Evolutionary conservation across 1,284 basidiomycete genomes (phyloP), one percentile per base, ranked within the genome.

Genomic region (Rhodotorula sp.): DNA sequence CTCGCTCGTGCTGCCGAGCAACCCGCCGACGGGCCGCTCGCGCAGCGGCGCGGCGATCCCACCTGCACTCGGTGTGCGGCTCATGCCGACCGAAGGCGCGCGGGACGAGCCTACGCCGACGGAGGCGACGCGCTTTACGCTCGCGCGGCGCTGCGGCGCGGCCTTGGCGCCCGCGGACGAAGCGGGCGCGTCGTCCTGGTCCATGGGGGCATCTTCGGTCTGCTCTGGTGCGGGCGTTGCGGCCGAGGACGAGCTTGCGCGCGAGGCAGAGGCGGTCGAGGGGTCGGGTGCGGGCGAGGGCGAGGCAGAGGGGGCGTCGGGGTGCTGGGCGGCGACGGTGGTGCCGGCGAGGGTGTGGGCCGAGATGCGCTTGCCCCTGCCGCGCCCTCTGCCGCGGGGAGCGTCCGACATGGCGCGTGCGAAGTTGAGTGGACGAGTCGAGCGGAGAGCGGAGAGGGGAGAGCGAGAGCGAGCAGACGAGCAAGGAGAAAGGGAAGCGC

Each of bases 21-120:
- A 45, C 0, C 74, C 74, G 19, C 74, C 74, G 23, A 75, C 74
- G 12, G 68, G 62, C 45, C 74, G 41, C 46, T 63, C 70, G 7
- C 63, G 34, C 17, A 23, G 25, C 42, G 27, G 13, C 12, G 49
- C 17, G 13, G 48, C 48, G 48, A 7, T 19, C 1, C 25, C 34
- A 7, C 66, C 66, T 23, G 62, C 14, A 14, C 48, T 53, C 8
- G 66, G 66, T 14, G 66, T 62, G 21, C 61, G 49, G 17, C 48
- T 49, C 48, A 54, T 54, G 16, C 61, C 67, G 45, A 68, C 67
- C 4, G 55, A 59, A 9, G 63, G 62, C 4, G 70, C 66, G 16
- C 70, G 58, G 7, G 60, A 56, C 13, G 63, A 66, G 34, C 63
- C 70, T 1, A 68, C 50, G 9, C 70, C 70, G 66, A 72, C 70